Evolutionary conservation across 257 asterid genomes (phyloP), one percentile per base, ranked within the genome.

Genomic region (Dorcoceras hygrometricum): DNA sequence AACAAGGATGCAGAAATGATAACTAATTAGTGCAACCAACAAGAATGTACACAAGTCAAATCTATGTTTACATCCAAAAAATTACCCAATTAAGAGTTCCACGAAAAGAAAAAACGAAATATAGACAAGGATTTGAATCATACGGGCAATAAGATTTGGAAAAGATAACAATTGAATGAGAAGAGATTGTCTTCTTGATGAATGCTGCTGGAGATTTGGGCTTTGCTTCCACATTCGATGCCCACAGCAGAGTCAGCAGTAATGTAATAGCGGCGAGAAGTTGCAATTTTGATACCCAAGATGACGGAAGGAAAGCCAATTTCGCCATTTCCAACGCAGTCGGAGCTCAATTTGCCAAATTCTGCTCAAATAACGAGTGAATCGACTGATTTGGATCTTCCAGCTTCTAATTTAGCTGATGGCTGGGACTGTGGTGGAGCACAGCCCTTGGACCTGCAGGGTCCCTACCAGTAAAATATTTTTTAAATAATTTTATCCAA

Each of bases 91-190:
- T 26, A 39, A 34, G 46, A 34, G 46, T 10, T 39, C 5, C 50
- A 39, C 50, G 5, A 11, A 14, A 14, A n/a, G n/a, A n/a, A 43
- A 4, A 46, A 4, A 3, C 32, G 5, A 55, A 59, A 48, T 26
- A 0, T 18, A 25, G 57, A 43, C 23, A 26, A 29, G 24, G 28
- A 43, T 25, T 59, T n/a, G 54, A 12, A 12, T 23, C 80, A 31
- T 72, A 88, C 97, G 84, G 93, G 91, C 97, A 90, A 73, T 90
- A 90, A 50, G 97, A 90, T 82, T 90, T 90, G 82, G 97, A 90
- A 85, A 89, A 92, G 79, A 87, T 89, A 57, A 80, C 96, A 10
- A 87, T 82, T 59, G 87, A 61, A 56, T 88, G 93, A 65, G 97
- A 83, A 46, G 80, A 71, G 54, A 90, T 75, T 4, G 93, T 85